Evolutionary conservation across 1,284 basidiomycete genomes (phyloP).

Genomic region (Bjerkandera adusta): DNA sequence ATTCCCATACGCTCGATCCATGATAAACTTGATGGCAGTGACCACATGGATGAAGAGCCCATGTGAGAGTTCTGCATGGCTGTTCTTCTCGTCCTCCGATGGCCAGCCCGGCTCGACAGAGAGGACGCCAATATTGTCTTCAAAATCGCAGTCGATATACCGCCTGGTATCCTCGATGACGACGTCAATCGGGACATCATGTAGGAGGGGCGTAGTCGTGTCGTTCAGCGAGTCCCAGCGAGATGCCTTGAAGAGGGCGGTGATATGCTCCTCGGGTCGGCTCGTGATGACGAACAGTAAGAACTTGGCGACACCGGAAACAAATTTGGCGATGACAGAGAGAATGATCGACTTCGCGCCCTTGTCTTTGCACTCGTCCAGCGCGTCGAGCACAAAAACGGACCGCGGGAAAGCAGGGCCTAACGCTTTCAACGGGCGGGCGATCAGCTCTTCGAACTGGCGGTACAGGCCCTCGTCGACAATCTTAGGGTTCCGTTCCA

Average conservation of each 20-base stretch:
- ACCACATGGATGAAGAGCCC: conserved; percentile 27
- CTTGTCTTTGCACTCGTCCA: conserved; percentile 27
- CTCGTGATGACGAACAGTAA: conserved; percentile 26
- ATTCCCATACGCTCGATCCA: neutral
- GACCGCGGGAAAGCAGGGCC: conserved; percentile 8
- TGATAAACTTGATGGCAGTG: conserved; percentile 22
- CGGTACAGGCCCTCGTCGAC: conserved; percentile 5
- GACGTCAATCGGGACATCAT: conserved; percentile 14
- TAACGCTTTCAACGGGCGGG: conserved; percentile 20
- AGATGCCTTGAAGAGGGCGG: conserved; percentile 12
- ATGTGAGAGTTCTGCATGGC: conserved; percentile 14
- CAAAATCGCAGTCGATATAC: conserved; percentile 15
- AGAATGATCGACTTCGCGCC: conserved; percentile 19
- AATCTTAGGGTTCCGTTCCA: conserved; percentile 16
- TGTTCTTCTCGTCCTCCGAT: conserved; percentile 8
- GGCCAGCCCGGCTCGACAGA: conserved; percentile 18
- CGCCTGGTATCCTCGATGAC: conserved; percentile 18
- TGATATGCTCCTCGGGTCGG: conserved; percentile 23
- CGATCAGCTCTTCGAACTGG: conserved; percentile 23
- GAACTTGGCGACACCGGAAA: too few species aligned
- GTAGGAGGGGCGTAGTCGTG: conserved; percentile 13
- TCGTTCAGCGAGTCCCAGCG: neutral
- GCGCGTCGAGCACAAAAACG: conserved; percentile 26
- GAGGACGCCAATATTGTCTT: neutral
- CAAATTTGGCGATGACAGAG: conserved; percentile 10